Base-by-base conservation (phyloP, 345 rosid species). In the Rhizophora mangle region DNA sequence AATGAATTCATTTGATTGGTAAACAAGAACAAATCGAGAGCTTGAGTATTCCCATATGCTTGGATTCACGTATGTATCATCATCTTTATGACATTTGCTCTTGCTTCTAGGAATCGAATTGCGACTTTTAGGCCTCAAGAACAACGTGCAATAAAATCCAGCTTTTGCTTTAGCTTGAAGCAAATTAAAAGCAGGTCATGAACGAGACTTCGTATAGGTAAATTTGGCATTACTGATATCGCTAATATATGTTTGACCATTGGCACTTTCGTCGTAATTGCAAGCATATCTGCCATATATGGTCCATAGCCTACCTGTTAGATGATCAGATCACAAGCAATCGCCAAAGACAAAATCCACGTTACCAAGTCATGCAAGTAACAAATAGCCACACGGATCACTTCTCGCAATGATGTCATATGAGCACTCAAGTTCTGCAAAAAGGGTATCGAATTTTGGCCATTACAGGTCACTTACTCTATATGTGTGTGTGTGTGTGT, bases 31-130 rank as follows among this genome's bases (percentile, higher is more conserved):
- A 9, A 22, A 55, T 21, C 29, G 18, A 55, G 9, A 55, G 59
- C 27, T 22, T 26, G 8, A 55, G 59, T 1, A 2, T 21, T 55
- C 59, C 59, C 59, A 9, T 8, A 55, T 55, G 5, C 15, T 22
- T 55, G 59, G 59, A 55, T 53, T 20, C 56, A 53, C 20, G 10
- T 22, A 53, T 6, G 8, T 9, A 8, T 22, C 24, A 15, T 43
- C 5, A 21, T 34, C n/a, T 65, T 9, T 19, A 32, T 52, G 26
- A 60, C 46, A 24, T 39, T 32, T 43, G 6, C 20, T 7, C 5
- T 62, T 24, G 39, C 81, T 74, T 73, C 60, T 19, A 19, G 55
- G 69, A 26, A 65, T 54, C 37, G 43, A 32, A 43, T 51, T 66
- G 72, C 55, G 47, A 69, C 63, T 36, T 11, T 69, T 57, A 34